Percentiles rank a stretch among this genome's conserved stretches.
Conservation (phyloP, 345 rosid species). For the Cardamine resedifolia region DNA sequence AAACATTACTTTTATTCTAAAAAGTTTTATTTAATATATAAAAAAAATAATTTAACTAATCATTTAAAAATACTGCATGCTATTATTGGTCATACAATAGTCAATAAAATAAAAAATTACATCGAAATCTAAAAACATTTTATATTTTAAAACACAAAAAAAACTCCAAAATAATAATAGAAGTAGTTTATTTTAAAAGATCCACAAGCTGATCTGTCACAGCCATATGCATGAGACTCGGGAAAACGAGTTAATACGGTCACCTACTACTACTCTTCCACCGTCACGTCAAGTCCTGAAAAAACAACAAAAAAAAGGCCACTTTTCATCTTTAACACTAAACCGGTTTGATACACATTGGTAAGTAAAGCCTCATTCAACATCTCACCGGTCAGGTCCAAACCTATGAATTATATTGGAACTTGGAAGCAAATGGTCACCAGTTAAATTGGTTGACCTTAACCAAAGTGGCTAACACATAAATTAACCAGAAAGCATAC, state of each 20-base stretch:
- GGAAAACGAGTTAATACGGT: slow-evolving; percentile 23
- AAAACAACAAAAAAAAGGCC: slow-evolving; percentile 19
- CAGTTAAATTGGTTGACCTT: neutral
- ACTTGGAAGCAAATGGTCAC: neutral
- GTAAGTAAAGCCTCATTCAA: neutral
- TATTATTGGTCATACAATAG: too few relatives aligned
- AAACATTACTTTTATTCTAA: too few relatives aligned
- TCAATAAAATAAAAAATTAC: too few relatives aligned
- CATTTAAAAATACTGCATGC: too few relatives aligned
- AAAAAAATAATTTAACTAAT: too few relatives aligned
- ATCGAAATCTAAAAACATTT: too few relatives aligned
- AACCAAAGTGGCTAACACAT: neutral
- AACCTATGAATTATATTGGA: neutral
- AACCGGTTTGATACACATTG: neutral
- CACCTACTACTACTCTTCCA: slow-evolving; percentile 16
- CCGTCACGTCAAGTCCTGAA: slow-evolving; percentile 15
- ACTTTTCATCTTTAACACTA: neutral
- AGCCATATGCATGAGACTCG: slow-evolving; percentile 17
- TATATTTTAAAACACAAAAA: too few relatives aligned
- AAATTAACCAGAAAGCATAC: neutral
- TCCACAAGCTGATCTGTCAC: slow-evolving; percentile 16
- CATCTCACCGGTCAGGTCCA: slow-evolving; percentile 8
- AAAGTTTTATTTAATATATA: too few relatives aligned
- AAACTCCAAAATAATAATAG: too few relatives aligned
- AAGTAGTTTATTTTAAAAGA: neutral